Percentiles rank a stretch among this genome's conserved stretches.
Conservation (phyloP, 2,329 filamentous ascomycete genomes). For the Clarireedia paspali region DNA sequence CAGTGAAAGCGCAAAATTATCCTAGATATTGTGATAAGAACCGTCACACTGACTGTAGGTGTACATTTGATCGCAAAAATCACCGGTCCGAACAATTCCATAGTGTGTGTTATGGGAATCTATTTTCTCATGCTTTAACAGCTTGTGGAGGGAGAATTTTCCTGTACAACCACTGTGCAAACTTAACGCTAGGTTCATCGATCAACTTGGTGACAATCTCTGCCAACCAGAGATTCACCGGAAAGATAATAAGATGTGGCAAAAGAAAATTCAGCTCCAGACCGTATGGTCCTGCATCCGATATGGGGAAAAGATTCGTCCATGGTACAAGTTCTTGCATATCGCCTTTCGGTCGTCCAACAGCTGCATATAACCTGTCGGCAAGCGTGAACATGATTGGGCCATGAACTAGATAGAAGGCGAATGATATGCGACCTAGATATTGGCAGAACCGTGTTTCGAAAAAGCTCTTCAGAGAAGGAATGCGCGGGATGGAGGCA, state of each 20-base stretch:
- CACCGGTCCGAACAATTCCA: not conserved
- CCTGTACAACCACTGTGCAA: conserved; percentile 49
- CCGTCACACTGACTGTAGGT: no score
- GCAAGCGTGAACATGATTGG: conserved; percentile 47
- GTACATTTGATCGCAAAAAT: not conserved
- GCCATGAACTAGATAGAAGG: conserved; percentile 57
- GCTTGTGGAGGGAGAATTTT: conserved; percentile 28
- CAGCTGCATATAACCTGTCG: conserved; percentile 7
- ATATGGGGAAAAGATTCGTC: conserved; percentile 47
- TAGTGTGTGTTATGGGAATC: no score
- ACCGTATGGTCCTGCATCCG: conserved; percentile 49
- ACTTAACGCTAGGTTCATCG: conserved; percentile 52
- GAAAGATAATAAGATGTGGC: conserved; percentile 52
- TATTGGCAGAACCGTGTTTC: conserved; percentile 52
- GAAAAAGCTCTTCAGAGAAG: conserved; percentile 50
- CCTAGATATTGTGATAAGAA: no score
- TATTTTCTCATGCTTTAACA: not conserved
- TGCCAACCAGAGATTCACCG: conserved; percentile 50
- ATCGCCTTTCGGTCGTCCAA: conserved; percentile 3
- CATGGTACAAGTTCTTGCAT: conserved; percentile 40
- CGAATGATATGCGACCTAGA: conserved; percentile 53
- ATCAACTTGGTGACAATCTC: conserved; percentile 47
- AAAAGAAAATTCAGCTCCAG: conserved; percentile 52
- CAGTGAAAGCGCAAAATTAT: no score
- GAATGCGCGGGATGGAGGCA: conserved; percentile 47